Conservation (phyloP, 1,284 basidiomycete species). For the Ustilago hordei region DNA sequence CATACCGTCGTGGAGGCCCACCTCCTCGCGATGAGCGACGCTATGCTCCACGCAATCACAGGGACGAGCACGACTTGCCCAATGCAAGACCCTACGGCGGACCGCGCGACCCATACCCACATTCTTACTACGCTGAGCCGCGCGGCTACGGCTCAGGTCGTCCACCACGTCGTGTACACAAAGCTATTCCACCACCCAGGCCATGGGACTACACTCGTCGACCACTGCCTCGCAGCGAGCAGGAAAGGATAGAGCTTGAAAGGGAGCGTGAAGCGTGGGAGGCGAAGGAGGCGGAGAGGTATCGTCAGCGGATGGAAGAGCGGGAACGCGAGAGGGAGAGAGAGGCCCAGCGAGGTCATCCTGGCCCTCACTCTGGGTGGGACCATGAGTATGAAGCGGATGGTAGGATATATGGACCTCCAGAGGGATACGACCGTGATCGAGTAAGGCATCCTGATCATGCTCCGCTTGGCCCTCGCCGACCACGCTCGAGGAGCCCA, state of each 20-base stretch:
- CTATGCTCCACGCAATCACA: constrained; percentile 13
- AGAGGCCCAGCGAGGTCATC: constrained; percentile 14
- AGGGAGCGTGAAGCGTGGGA: constrained; percentile 42
- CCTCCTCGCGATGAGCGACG: constrained; percentile 34
- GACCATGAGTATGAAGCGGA: constrained; percentile 9
- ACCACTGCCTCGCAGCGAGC: constrained; percentile 34
- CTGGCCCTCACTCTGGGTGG: constrained; percentile 15
- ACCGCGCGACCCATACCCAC: constrained; percentile 22
- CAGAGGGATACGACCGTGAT: constrained; percentile 25
- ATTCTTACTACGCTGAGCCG: constrained; percentile 30
- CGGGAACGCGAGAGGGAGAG: constrained; percentile 28
- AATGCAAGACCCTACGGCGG: constrained; percentile 15
- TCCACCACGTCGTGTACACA: constrained; percentile 33
- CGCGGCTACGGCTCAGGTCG: constrained; percentile 11
- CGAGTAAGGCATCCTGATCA: constrained; percentile 10
- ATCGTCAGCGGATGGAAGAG: constrained; percentile 38
- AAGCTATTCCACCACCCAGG: constrained; percentile 33
- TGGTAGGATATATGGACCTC: constrained; percentile 12
- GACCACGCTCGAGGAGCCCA: constrained; percentile 31
- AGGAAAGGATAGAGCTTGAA: constrained; percentile 35
- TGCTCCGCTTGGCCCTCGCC: constrained; percentile 11
- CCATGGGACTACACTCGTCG: constrained; percentile 47
- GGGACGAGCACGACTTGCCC: constrained; percentile 24
- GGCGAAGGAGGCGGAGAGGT: constrained; percentile 38
- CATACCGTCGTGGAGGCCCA: constrained; percentile 18